phyloP scores from a whole-genome alignment of 805 yeast genomes.

The Metschnikowia borealis region DNA sequence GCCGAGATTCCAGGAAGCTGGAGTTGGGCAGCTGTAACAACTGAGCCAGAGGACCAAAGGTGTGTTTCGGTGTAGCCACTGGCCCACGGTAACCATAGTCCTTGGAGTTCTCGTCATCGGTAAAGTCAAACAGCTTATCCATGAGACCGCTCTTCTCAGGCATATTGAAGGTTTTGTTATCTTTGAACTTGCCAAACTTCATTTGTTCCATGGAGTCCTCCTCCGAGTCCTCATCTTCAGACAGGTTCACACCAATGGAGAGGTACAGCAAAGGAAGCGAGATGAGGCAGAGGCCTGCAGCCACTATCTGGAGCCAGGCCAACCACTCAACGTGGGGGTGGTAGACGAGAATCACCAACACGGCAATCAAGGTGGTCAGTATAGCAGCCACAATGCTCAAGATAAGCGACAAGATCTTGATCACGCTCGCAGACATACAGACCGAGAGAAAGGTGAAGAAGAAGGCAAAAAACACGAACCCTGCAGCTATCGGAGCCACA shows the following conservation, averaged over 20 bases:
- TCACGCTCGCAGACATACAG: slow-evolving; percentile 20
- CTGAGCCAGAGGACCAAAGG: background rate
- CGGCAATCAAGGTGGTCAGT: slow-evolving; percentile 50
- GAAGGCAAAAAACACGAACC: slow-evolving; percentile 45
- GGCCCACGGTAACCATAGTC: slow-evolving; percentile 14
- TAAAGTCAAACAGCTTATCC: slow-evolving; percentile 3
- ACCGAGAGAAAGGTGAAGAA: slow-evolving; percentile 24
- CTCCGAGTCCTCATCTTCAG: slow-evolving; percentile 14
- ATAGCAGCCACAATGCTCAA: slow-evolving; percentile 49
- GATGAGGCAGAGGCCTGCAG: slow-evolving; percentile 54
- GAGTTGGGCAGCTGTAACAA: slow-evolving; percentile 13
- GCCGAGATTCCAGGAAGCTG: slow-evolving; percentile 29
- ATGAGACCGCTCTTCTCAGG: background rate
- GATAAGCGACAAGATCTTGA: slow-evolving; percentile 38
- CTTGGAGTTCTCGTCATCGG: slow-evolving; percentile 7
- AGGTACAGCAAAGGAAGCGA: slow-evolving; percentile 47
- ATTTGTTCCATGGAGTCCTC: slow-evolving; percentile 18
- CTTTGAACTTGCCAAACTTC: slow-evolving; percentile 12
- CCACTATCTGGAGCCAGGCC: slow-evolving; percentile 68
- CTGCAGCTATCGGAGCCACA: slow-evolving; percentile 64
- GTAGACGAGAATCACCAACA: slow-evolving; percentile 54
- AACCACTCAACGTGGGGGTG: slow-evolving; percentile 67
- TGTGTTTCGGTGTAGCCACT: background rate
- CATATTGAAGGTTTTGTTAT: background rate
- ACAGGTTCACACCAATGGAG: slow-evolving; percentile 26